Conservation (phyloP, 1,284 basidiomycete species). For the Cutaneotrichosporon cutaneum region DNA sequence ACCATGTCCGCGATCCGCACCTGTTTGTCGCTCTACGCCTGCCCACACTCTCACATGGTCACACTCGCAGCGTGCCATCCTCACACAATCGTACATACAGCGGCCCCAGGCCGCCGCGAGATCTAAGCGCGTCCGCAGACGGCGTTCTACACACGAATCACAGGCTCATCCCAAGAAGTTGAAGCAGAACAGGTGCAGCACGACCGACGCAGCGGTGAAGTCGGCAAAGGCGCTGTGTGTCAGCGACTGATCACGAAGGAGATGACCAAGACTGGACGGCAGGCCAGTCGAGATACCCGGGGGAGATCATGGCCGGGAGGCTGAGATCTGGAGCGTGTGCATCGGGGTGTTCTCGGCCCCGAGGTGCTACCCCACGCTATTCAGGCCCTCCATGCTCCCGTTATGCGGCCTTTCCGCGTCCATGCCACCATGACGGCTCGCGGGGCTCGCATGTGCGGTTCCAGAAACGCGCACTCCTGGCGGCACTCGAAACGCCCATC, state of each 20-base stretch:
- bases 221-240: conserved; percentile 84
- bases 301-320: neutral
- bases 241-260: neutral
- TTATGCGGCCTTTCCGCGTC: no score
- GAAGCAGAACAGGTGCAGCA: conserved; percentile 97
- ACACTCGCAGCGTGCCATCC: no score
- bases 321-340: neutral
- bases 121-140: conserved; percentile 3
- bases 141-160: conserved; percentile 3
- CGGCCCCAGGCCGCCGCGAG: neutral
- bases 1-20: no score
- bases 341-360: neutral
- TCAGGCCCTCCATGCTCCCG: no score
- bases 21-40: neutral
- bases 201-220: conserved; percentile 87
- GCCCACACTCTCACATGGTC: no score
- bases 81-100: conserved; percentile 2
- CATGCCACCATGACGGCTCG: no score
- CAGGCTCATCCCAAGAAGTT: conserved; percentile 76
- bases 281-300: no score
- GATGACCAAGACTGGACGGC: neutral
- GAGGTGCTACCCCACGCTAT: neutral
- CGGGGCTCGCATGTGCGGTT: no score
- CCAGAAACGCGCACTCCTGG: no score
- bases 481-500: no score